Percentiles rank a stretch among this genome's conserved stretches.
These are phyloP conservation scores for Capsicum rhomboideum DNA, from an alignment of 257 asterid genomes.

Conservation along the genomic window DNA sequence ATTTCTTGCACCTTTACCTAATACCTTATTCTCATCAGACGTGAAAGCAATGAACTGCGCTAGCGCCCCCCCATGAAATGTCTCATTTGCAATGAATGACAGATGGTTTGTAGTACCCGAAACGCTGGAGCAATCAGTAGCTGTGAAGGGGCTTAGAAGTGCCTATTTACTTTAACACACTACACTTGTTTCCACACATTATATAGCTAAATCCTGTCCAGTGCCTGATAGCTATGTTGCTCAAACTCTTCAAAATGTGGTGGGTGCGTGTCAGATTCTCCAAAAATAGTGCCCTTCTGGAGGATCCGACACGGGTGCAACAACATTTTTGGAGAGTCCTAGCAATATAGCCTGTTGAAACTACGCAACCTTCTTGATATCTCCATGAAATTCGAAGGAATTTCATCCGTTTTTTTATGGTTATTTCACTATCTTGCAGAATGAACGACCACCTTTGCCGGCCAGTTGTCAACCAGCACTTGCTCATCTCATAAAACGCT, in stretches of 20 bases:
- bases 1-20: neutral
- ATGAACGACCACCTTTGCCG: constrained; percentile 84
- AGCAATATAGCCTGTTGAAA: neutral
- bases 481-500: constrained; percentile 77
- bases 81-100: neutral
- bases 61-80: neutral
- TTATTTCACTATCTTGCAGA: constrained; percentile 30
- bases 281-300: too few relatives aligned
- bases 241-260: too few relatives aligned
- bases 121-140: neutral
- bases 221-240: neutral
- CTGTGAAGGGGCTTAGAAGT: neutral
- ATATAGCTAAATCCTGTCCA: neutral
- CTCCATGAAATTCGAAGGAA: too few relatives aligned
- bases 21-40: too few relatives aligned
- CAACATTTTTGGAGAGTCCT: too few relatives aligned
- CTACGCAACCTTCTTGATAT: neutral
- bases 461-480: constrained; percentile 87
- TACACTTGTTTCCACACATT: constrained; percentile 4
- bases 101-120: neutral
- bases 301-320: too few relatives aligned
- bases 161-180: neutral
- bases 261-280: too few relatives aligned
- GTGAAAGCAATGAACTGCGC: neutral
- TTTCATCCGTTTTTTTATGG: neutral